Evolutionary conservation across 495 filamentous ascomycete genomes (phyloP).

Genomic region (Penicillium pancosmium): DNA sequence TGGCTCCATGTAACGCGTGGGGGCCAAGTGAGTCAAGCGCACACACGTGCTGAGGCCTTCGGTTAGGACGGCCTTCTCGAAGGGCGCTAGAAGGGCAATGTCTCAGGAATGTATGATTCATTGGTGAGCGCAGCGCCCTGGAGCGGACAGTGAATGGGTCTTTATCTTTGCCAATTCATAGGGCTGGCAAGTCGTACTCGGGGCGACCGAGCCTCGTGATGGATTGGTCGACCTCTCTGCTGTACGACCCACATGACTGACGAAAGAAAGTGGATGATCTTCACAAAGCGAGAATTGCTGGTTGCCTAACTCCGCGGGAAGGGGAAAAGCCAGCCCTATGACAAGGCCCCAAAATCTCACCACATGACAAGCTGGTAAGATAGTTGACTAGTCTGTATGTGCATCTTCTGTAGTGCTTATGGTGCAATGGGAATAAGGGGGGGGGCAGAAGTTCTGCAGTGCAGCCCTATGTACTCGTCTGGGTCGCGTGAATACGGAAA

Average conservation of each 20-base stretch:
- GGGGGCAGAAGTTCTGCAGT: background rate
- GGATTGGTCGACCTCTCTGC: conserved; percentile 10
- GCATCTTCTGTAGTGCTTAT: background rate
- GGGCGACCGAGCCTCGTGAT: conserved; percentile 2
- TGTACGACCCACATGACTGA: conserved; percentile 9
- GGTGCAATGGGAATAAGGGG: background rate
- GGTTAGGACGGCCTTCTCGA: conserved; percentile 22
- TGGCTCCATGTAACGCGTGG: conserved; percentile 14
- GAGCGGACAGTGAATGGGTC: background rate
- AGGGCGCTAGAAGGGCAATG: conserved; percentile 24
- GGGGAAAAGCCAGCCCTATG: conserved; percentile 9
- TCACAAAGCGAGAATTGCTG: conserved; percentile 7
- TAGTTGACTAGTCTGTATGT: background rate
- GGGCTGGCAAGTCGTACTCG: conserved; percentile 6
- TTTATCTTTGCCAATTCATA: background rate
- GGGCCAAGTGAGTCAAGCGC: conserved; percentile 16
- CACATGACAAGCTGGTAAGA: background rate
- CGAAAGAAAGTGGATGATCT: conserved; percentile 9
- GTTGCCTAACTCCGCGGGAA: conserved; percentile 15
- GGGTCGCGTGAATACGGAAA: background rate
- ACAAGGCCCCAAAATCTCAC: background rate
- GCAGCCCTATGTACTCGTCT: conserved; percentile 6
- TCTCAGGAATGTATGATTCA: conserved; percentile 9
- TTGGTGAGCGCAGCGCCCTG: conserved; percentile 8
- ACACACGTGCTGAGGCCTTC: conserved; percentile 4